Percentiles rank a stretch among this genome's conserved stretches.
These are phyloP conservation scores for Carex pumila DNA, from an alignment of 176 grass and related monocot genomes.

Conservation along the genomic window DNA sequence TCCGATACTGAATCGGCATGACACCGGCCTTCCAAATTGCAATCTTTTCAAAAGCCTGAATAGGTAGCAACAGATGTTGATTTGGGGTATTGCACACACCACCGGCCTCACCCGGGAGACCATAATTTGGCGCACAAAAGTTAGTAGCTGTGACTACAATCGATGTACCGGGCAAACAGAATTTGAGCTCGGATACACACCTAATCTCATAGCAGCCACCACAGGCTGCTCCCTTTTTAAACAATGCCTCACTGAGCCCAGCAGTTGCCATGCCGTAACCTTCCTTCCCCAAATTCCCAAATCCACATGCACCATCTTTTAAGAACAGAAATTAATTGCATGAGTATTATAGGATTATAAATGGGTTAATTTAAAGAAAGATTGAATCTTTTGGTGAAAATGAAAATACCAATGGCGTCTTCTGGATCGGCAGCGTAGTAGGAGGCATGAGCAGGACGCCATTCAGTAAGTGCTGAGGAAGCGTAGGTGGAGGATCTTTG, in stretches of 20 bases:
- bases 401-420: slow-evolving; percentile 70
- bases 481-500: slow-evolving; percentile 38
- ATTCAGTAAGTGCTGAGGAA: slow-evolving; percentile 72
- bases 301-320: slow-evolving; percentile 88
- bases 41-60: slow-evolving; percentile 98
- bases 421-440: slow-evolving; percentile 88
- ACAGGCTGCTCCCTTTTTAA: slow-evolving; percentile 74
- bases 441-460: slow-evolving; percentile 87
- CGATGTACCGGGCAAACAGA: slow-evolving; percentile 90
- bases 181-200: slow-evolving; percentile 85
- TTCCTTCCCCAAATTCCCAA: slow-evolving; percentile 84
- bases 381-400: not conserved
- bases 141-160: slow-evolving; percentile 90
- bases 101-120: slow-evolving; percentile 65
- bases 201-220: slow-evolving; percentile 94
- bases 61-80: slow-evolving; percentile 89
- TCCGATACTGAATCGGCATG: slow-evolving; percentile 94
- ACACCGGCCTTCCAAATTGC: slow-evolving; percentile 99
- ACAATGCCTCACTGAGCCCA: slow-evolving; percentile 82
- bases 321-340: not conserved
- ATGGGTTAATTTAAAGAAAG: not conserved
- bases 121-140: slow-evolving; percentile 93
- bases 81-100: slow-evolving; percentile 92
- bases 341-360: not conserved
- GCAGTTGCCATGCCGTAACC: slow-evolving; percentile 94